phyloP scores from a whole-genome alignment of 2,329 filamentous ascomycete genomes.

The Sporothrix variecibatus region DNA sequence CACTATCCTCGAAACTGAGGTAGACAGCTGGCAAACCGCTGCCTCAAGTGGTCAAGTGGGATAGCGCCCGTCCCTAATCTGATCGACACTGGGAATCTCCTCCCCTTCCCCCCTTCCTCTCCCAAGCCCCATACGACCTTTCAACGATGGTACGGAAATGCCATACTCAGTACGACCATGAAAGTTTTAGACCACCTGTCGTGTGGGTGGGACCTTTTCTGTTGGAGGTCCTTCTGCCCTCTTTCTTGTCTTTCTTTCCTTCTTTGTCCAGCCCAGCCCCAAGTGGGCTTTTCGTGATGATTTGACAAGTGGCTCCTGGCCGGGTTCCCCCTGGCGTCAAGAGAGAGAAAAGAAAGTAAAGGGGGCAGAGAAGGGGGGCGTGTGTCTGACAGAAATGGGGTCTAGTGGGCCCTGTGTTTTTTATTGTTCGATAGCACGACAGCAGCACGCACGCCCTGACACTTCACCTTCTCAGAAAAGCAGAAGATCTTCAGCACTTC shows the following conservation, averaged over 20 bases:
- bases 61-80: slow-evolving; percentile 28
- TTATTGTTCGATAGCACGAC: neutral
- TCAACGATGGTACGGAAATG: neutral
- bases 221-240: neutral
- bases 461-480: neutral
- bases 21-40: slow-evolving; percentile 11
- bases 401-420: neutral
- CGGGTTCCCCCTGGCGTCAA: neutral
- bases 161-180: neutral
- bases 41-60: slow-evolving; percentile 17
- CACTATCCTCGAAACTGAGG: no score
- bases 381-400: neutral
- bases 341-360: slow-evolving; percentile 3
- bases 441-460: neutral
- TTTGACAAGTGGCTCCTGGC: slow-evolving; percentile 13
- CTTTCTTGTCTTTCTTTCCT: neutral
- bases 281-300: slow-evolving; percentile 2
- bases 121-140: neutral
- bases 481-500: slow-evolving; percentile 1
- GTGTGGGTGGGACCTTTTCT: slow-evolving; percentile 3
- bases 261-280: slow-evolving; percentile 9
- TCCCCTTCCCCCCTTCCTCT: neutral
- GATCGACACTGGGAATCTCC: slow-evolving; percentile 29
- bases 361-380: neutral
- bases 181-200: slow-evolving; percentile 3